Evolutionary conservation across 345 rosid species (phyloP), one percentile per base, ranked within the genome.

Genomic region (Pseudoturritis turrita): DNA sequence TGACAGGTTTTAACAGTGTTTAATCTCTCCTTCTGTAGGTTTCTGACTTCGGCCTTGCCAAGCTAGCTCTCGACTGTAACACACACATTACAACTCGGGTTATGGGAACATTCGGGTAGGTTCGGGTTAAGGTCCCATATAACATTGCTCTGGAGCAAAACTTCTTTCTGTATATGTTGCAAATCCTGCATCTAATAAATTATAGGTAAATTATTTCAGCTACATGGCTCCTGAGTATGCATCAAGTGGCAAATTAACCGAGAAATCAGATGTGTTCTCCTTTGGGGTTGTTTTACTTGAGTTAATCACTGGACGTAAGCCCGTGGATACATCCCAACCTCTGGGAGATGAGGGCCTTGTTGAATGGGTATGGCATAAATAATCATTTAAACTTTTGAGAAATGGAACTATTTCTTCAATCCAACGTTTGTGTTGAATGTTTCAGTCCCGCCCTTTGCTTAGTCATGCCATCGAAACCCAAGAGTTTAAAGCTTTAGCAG

Each of bases 181-280:
- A 35, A 54, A 25, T 54, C 47, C 3, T 68, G 64, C 70, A 75
- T 44, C 59, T 62, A 62, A 37, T 14, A 39, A 35, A 44, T 4
- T 9, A 14, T 19, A 44, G 50, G 21, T 46, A 3, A 2, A 45
- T 39, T 1, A 1, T 50, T 76, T 56, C 86, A 94, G 99, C 74
- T 94, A 94, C 77, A 80, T 94, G 93, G 99, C 99, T 77, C 98
- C 96, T 62, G 99, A 94, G 78, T 94, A 94, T 85, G 99, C 96
- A 81, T 81, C 92, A 69, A 94, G 96, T 72, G 99, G 99, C 21
- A 94, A 91, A 80, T 76, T 94, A 79, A 91, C 97, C 0, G 98
- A 94, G 78, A 91, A 94, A 81, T 94, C 98, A 52, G 98, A 94
- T 66, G 96, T 94, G 2, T 91, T 82, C 87, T 94, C 97, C 0